Evolutionary conservation across 352 stramenopile genomes (phyloP).

Genomic region (Phytophthora litchii): DNA sequence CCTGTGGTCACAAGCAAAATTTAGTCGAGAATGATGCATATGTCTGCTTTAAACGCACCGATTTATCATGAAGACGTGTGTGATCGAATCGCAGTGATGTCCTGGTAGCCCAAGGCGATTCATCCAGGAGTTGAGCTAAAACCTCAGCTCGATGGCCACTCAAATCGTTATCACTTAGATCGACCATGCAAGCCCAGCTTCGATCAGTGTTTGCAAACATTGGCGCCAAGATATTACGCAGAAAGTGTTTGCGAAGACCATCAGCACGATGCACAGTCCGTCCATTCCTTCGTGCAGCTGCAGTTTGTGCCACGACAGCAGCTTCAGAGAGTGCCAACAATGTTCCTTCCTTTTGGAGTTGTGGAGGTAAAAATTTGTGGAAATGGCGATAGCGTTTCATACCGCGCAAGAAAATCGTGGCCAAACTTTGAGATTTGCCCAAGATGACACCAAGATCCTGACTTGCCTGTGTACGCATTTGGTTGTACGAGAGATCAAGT

Average conservation of each 20-base stretch:
- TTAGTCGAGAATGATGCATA: conserved; percentile 1
- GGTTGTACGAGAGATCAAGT: conserved; percentile 78
- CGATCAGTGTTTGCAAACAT: conserved; percentile 72
- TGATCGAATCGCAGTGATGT: conserved; percentile 66
- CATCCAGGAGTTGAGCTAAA: conserved; percentile 57
- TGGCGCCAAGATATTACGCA: conserved; percentile 61
- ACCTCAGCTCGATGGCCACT: conserved; percentile 49
- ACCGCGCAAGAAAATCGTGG: conserved; percentile 61
- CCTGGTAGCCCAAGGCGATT: conserved; percentile 41
- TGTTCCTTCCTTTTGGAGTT: conserved; percentile 30
- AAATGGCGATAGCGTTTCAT: conserved; percentile 51
- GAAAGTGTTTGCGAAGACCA: conserved; percentile 51
- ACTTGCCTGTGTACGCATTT: conserved; percentile 57
- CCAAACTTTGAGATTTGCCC: conserved; percentile 65
- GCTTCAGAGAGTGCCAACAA: conserved; percentile 29
- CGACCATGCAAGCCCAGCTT: conserved; percentile 46
- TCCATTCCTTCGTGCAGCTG: conserved; percentile 22
- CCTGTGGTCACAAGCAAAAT: conserved; percentile 33
- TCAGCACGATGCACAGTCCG: conserved; percentile 26
- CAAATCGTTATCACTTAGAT: conserved; percentile 83
- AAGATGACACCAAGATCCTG: conserved; percentile 64
- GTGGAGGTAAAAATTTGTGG: conserved; percentile 25
- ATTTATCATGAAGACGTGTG: conserved; percentile 55
- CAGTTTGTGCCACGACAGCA: conserved; percentile 31
- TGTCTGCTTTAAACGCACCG: conserved; percentile 34